Evolutionary conservation across 2,329 filamentous ascomycete species (phyloP), one percentile per base, ranked within the genome.

Genomic region (Aspergillus sp.): DNA sequence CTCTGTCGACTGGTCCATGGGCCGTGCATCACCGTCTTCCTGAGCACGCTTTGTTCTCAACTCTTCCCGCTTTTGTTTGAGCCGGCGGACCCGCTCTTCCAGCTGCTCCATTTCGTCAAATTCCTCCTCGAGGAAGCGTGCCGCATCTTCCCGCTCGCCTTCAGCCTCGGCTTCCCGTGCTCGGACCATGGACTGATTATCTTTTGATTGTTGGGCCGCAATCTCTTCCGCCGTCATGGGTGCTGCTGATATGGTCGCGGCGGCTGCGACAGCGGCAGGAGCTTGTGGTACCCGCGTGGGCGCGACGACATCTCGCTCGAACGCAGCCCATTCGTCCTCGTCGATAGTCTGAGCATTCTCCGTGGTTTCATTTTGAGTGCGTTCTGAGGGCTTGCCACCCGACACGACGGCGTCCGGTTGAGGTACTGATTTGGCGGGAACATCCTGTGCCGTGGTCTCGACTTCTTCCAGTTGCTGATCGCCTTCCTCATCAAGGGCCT

Each of bases 281-380:
- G 62, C 57, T 41, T 71, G 64, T 14, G 61, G 64, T 41, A 58
- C 56, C 51, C 69, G 70, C 7, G 71, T 70, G 46, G 73, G 69
- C 38, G 69, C 74, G 6, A 85, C 87, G 50, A 96, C 85, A 49
- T 96, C 89, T 2, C 88, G 88, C 68, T 96, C 88, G 66, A 96
- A 95, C 7, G 89, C 89, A 2, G 89, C 88, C 88, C 89, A 94
- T 71, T 94, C 89, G 49, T 87, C 84, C 64, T 96, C 89, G 66
- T 92, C 85, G 7, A 89, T 73, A 4, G 49, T 25, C 45, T 55
- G 49, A 11, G 54, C 21, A 9, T 59, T 40, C 48, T 58, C 38
- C 38, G 50, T 16, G 47, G 50, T 19, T 45, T 50, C 50, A 52
- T 47, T 42, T 20, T 47, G 34, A 25, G 52, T 19, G 45, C 48